Base-by-base conservation (phyloP, 2,329 filamentous ascomycete species). In the Zymoseptoria crescenta region DNA sequence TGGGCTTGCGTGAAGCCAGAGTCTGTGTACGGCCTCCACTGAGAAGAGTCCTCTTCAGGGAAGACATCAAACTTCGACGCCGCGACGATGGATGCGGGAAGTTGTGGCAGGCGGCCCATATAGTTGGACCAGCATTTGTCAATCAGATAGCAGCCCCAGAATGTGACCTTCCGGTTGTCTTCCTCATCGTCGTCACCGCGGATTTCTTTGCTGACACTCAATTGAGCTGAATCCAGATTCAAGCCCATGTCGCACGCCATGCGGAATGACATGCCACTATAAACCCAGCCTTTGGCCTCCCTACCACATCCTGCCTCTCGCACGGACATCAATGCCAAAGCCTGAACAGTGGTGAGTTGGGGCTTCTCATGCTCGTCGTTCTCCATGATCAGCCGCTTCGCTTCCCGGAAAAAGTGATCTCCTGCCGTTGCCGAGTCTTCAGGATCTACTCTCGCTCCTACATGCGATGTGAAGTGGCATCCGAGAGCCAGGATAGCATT, bases 41-140 rank as follows among this genome's bases (percentile, higher is more conserved):
- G 79, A 67, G 91, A 87, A 2, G 88, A 82, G 67, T 99, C 94
- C 72, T 97, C 94, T 55, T 85, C 82, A 0, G 91, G 91, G 66
- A 96, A 94, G 9, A 96, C 90, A 60, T 96, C 92, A 64, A 91
- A 89, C 72, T 93, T 96, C 27, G 90, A 87, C 0, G 91, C 89
- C 35, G 87, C 96, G 67, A 91, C 88, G 7, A 89, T 88, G 29
- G 85, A 85, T 49, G 84, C 86, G 0, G 90, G 87, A 9, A 97
- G 78, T 73, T 96, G 93, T 9, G 94, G 93, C 62, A 96, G 80
- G 50, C 94, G 87, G 53, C 94, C 93, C 27, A 97, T 83, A 68
- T 97, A 97, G 72, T 96, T 97, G 54, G 92, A 96, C 92, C 93
- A 97, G 73, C 91, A 96, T 80, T 96, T 97, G 77, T 99, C 94